Base-by-base conservation (phyloP, 805 yeast genomes). In the Saccharomycopsis vini region DNA sequence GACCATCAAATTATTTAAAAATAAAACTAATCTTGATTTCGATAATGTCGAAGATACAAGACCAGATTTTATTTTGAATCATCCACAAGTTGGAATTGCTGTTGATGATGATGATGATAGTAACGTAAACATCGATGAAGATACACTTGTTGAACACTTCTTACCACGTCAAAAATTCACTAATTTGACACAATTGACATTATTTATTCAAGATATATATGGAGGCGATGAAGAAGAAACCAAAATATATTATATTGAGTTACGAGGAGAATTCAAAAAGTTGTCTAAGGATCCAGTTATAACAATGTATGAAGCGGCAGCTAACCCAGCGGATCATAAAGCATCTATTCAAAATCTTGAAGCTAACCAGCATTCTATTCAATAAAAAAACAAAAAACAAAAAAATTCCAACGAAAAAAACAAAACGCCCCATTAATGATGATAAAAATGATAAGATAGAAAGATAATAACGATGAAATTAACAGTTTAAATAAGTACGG, bases 311-410 rank as follows among this genome's bases (percentile, higher is more conserved):
- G 97, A 90, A 62, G 75, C 88, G 44, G 94, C 95, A 0, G 92
- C 97, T 2, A 89, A 89, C 58, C 96, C 96, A 0, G 76, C 81
- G 1, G 97, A 89, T 58, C 97, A 90, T 60, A 77, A 71, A 52
- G 69, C 62, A 39, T 18, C 61, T 36, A 59, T 56, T 15, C 29
- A 23, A 16, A 30, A 20, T 36, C 2, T 30, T 12, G 37, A 34
- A 10, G 16, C 22, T 5, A 33, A 41, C 18, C 35, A 32, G 6
- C 42, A 33, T 18, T 33, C 47, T 7, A 31, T 30, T 18, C 40
- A 33, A 19, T 38, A 22, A 28, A 12, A 12, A 24, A 6, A 7
- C 29, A n/a, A n/a, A n/a, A n/a, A n/a, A n/a, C n/a, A n/a, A n/a
- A n/a, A n/a, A n/a, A n/a, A n/a, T n/a, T n/a, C n/a, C n/a, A n/a